Evolutionary conservation across 192 early-diverging fungal species (phyloP).

Genomic region (Entophlyctis helioformis): DNA sequence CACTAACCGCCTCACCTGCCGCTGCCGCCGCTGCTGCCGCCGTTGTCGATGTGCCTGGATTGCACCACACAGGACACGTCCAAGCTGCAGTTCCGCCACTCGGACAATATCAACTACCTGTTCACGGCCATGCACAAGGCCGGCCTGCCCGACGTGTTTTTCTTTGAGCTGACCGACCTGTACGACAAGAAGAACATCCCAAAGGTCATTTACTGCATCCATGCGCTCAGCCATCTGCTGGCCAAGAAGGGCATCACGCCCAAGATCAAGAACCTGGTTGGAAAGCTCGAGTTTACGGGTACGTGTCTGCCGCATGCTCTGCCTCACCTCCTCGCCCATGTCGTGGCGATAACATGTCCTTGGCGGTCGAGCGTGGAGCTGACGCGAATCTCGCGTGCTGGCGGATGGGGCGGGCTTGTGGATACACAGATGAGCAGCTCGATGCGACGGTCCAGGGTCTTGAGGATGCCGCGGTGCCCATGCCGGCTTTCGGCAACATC

Average conservation of each 20-base stretch:
- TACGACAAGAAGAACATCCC: conserved; percentile 99
- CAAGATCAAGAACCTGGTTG: conserved; percentile 85
- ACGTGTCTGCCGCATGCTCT: too few species aligned
- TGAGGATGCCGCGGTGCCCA: conserved; percentile 62
- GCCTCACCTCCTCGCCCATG: too few species aligned
- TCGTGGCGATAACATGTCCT: too few species aligned
- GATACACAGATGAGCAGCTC: conserved; percentile 56
- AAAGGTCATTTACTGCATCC: conserved; percentile 96
- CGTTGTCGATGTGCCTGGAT: too few species aligned
- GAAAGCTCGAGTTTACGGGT: conserved; percentile 81
- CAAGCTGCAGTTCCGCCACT: conserved; percentile 83
- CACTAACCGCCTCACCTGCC: too few species aligned
- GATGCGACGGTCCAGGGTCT: conserved; percentile 71
- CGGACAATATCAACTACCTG: conserved; percentile 96
- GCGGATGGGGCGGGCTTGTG: too few species aligned
- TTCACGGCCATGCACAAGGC: conserved; percentile 67
- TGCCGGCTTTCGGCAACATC: conserved; percentile 86
- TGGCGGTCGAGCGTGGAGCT: too few species aligned
- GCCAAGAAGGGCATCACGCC: conserved; percentile 73
- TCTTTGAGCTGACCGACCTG: conserved; percentile 94
- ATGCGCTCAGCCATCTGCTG: conserved; percentile 89
- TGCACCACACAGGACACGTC: conserved; percentile 35
- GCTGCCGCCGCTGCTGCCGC: too few species aligned
- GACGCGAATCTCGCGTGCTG: too few species aligned
- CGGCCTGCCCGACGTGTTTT: conserved; percentile 83